phyloP scores from a whole-genome alignment of 805 yeast species.

The Trichomonascus vanleenenianus region DNA sequence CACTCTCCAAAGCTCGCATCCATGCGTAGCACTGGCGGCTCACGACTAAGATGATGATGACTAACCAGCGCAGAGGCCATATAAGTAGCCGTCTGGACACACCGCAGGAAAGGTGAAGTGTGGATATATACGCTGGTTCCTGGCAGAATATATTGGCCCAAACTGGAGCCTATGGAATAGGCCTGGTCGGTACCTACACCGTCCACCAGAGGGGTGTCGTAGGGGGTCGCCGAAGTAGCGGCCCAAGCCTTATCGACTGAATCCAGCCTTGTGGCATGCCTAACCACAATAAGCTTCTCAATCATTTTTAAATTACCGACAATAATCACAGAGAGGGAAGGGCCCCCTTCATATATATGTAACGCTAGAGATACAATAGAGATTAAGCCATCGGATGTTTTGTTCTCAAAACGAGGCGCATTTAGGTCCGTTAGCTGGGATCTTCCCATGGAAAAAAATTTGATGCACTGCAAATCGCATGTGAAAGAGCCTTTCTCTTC shows the following conservation, averaged over 20 bases:
- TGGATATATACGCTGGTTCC: slow-evolving; percentile 18
- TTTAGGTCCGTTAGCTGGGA: background rate
- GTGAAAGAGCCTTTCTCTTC: background rate
- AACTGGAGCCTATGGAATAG: slow-evolving; percentile 17
- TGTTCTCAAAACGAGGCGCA: background rate
- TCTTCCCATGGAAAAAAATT: background rate
- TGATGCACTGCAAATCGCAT: too few relatives aligned
- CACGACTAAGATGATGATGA: slow-evolving; percentile 1
- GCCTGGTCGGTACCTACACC: slow-evolving; percentile 24
- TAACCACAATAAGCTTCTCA: slow-evolving; percentile 22
- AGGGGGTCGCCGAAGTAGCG: slow-evolving; percentile 27
- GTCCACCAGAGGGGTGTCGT: slow-evolving; percentile 32
- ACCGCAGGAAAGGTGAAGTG: slow-evolving; percentile 32
- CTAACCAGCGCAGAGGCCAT: slow-evolving; percentile 19
- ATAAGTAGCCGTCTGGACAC: slow-evolving; percentile 29
- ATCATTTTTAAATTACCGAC: slow-evolving; percentile 5
- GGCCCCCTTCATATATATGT: too few relatives aligned
- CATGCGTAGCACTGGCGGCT: slow-evolving; percentile 15
- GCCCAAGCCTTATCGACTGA: slow-evolving; percentile 26
- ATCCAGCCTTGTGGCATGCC: slow-evolving; percentile 32
- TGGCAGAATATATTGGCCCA: slow-evolving; percentile 9
- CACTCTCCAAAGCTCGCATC: slow-evolving; percentile 33
- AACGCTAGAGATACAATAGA: background rate
- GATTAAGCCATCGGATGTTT: background rate
- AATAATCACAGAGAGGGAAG: background rate